These are phyloP conservation scores for Starmerella apicola DNA, from an alignment of 805 yeast species.

Conservation along the genomic window DNA sequence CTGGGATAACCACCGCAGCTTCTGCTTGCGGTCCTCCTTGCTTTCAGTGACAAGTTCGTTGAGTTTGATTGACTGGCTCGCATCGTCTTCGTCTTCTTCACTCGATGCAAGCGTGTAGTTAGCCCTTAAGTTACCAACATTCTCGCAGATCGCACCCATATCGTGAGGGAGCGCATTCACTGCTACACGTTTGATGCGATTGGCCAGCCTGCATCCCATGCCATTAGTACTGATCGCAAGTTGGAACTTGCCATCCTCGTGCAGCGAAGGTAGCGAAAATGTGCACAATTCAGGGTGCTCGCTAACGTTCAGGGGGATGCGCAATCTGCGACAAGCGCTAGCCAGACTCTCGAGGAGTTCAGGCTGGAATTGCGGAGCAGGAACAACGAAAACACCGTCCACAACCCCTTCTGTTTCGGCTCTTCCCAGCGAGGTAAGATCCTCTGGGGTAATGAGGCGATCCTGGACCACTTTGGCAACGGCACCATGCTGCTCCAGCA, in stretches of 20 bases:
- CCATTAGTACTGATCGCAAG: conserved; percentile 77
- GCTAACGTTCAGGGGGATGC: conserved; percentile 75
- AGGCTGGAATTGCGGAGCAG: conserved; percentile 3
- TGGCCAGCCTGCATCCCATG: conserved; percentile 78
- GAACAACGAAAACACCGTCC: conserved; percentile 59
- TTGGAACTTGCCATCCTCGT: conserved; percentile 55
- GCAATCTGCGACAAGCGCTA: conserved; percentile 39
- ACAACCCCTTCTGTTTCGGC: conserved; percentile 48
- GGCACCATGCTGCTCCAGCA: conserved; percentile 18
- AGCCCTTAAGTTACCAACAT: conserved; percentile 54
- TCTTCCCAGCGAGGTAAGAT: conserved; percentile 49
- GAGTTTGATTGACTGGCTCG: conserved; percentile 44
- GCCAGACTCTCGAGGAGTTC: conserved; percentile 29
- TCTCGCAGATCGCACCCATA: conserved; percentile 54
- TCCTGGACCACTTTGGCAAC: conserved; percentile 2
- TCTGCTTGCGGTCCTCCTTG: conserved; percentile 24
- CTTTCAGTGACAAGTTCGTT: conserved; percentile 46
- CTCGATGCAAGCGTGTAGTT: conserved; percentile 33
- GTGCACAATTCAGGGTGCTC: conserved; percentile 63
- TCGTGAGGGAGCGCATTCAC: conserved; percentile 49
- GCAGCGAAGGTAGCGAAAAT: conserved; percentile 63
- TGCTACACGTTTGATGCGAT: conserved; percentile 63
- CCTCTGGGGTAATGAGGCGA: conserved; percentile 23
- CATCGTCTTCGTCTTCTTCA: conserved; percentile 46
- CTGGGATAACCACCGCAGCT: conserved; percentile 78